Evolutionary conservation across 164 flowering plant genomes (phyloP).

Genomic region (Malania oleifera): DNA sequence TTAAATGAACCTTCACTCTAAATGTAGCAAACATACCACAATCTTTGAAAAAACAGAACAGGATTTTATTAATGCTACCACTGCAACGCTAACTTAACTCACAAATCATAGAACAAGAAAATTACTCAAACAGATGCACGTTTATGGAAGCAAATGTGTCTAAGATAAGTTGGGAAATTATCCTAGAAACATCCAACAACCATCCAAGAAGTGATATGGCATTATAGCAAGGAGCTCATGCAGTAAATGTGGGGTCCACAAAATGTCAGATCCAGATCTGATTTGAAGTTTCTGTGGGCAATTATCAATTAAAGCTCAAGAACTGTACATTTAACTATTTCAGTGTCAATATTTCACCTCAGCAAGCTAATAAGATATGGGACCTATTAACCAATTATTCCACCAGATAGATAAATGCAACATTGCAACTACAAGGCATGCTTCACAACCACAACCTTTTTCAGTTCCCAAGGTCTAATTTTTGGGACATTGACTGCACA

Average conservation of each 20-base stretch:
- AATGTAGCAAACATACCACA: too few species aligned
- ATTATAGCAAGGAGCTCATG: background rate
- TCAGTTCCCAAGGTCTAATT: background rate
- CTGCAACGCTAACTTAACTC: background rate
- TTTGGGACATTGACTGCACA: background rate
- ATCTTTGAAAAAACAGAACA: background rate
- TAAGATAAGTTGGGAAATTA: background rate
- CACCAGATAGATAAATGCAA: background rate
- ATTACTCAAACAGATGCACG: background rate
- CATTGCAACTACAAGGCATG: too few species aligned
- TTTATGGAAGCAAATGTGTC: background rate
- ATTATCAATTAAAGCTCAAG: background rate
- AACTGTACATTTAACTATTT: background rate
- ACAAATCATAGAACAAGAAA: background rate
- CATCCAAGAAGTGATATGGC: background rate
- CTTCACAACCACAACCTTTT: too few species aligned
- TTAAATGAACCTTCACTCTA: background rate
- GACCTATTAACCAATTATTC: background rate
- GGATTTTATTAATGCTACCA: background rate
- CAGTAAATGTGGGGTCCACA: background rate
- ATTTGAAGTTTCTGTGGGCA: background rate
- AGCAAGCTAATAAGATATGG: background rate
- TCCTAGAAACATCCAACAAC: background rate
- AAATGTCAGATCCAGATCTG: background rate
- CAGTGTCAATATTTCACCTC: background rate